These are phyloP conservation scores for Colletotrichum orchidophilum DNA, from an alignment of 2,329 filamentous ascomycete genomes.

Conservation along the genomic window DNA sequence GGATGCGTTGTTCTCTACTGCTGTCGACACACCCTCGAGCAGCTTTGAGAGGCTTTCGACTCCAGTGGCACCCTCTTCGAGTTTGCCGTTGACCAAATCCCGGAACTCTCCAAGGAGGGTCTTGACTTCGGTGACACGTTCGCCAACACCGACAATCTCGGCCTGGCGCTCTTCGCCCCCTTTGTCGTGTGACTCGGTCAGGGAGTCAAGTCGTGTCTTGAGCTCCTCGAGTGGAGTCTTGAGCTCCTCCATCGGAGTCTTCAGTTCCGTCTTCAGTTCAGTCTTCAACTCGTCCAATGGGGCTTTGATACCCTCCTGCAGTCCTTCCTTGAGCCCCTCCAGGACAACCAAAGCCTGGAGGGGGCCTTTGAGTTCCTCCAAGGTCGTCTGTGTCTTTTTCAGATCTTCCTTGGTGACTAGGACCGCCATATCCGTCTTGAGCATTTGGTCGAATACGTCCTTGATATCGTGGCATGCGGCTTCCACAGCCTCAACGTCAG, in stretches of 20 bases:
- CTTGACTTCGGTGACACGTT: constrained; percentile 83
- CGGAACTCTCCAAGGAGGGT: constrained; percentile 81
- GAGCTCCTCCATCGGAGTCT: constrained; percentile 64
- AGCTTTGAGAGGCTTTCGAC: constrained; percentile 78
- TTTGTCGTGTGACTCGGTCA: constrained; percentile 79
- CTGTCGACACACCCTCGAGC: constrained; percentile 73
- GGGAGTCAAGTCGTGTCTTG: constrained; percentile 66
- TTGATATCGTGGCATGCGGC: constrained; percentile 88
- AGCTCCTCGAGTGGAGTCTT: constrained; percentile 69
- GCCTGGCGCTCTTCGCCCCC: constrained; percentile 85
- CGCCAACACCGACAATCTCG: constrained; percentile 81
- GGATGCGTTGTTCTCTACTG: constrained; percentile 65
- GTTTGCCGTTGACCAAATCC: constrained; percentile 77
- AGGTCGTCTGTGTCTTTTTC: constrained; percentile 72
- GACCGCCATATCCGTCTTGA: constrained; percentile 74
- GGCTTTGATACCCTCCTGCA: constrained; percentile 10
- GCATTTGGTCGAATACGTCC: constrained; percentile 76
- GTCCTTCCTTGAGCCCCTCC: constrained; percentile 5
- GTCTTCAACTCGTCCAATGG: constrained; percentile 6
- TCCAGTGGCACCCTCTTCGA: constrained; percentile 78
- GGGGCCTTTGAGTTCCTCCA: constrained; percentile 48
- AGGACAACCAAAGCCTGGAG: neutral
- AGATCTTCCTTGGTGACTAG: constrained; percentile 83
- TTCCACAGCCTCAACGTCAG: constrained; percentile 83
- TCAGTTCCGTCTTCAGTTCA: constrained; percentile 9